Evolutionary conservation across 306 rosid genomes (phyloP).

Genomic region (Fragaria iinumae): DNA sequence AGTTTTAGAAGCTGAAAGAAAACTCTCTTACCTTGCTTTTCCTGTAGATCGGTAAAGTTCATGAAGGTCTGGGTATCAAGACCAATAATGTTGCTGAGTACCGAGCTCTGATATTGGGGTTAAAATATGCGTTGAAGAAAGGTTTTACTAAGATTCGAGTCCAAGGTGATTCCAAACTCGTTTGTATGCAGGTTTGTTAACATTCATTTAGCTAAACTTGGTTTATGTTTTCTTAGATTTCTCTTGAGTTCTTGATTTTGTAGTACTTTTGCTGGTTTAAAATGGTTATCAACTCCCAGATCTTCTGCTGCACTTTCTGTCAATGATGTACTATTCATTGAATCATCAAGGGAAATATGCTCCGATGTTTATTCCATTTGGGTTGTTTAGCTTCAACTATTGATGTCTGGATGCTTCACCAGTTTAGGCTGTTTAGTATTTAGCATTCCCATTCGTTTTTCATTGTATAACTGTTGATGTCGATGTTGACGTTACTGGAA

Average conservation of each 20-base stretch:
- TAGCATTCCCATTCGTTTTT: conserved; percentile 5
- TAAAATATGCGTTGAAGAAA: conserved; percentile 77
- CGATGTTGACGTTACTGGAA: conserved; percentile 23
- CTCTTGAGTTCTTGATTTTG: background rate
- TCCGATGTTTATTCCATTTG: background rate
- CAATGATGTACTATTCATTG: background rate
- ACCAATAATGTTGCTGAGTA: conserved; percentile 92
- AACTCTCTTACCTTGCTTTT: conserved; percentile 33
- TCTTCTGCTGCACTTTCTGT: background rate
- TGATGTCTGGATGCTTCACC: background rate
- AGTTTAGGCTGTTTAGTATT: background rate
- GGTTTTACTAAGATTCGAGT: conserved; percentile 62
- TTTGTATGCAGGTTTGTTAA: conserved; percentile 89
- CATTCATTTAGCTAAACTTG: background rate
- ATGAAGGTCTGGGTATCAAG: conserved; percentile 78
- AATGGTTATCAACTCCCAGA: background rate
- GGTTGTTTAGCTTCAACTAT: background rate
- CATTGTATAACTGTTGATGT: conserved; percentile 16
- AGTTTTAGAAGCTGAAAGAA: conserved; percentile 7
- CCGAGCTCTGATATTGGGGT: conserved; percentile 81
- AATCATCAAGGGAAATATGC: background rate
- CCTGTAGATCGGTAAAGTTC: conserved; percentile 71
- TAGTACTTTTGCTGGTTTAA: background rate
- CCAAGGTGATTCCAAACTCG: conserved; percentile 93
- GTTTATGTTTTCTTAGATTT: background rate